Base-by-base conservation (phyloP, 2,329 filamentous ascomycete species). In the Pseudogymnoascus sp. region DNA sequence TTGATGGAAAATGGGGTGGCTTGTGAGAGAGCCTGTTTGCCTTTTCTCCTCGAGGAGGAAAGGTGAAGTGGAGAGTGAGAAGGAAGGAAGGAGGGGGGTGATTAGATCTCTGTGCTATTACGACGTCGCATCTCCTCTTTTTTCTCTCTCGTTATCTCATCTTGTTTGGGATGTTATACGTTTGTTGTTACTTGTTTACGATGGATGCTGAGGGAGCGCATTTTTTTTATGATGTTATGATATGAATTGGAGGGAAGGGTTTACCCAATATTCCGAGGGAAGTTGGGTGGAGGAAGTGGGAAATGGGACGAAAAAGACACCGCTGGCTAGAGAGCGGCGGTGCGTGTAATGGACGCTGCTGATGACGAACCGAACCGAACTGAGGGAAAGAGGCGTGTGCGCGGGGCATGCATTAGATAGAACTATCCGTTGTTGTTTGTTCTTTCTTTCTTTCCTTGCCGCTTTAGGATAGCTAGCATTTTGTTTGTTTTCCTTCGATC, bases 91-190 rank as follows among this genome's bases (percentile, higher is more conserved):
- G 12, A 49, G 23, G 14, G 25, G 23, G 25, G 46, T 53, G 46
- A 53, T 53, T 53, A 53, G 46, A 53, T 53, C 46, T 53, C 46
- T 53, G 46, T 53, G 46, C 25, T 53, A 53, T 53, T 53, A 53
- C 25, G 43, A 49, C 43, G 23, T 53, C n/a, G 46, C 46, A 53
- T 53, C 46, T 53, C 46, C 25, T 53, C 25, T 53, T 53, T 12
- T 21, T 21, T 5, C 3, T 28, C 23, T 28, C 23, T 53, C n/a
- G 23, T 53, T 53, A 31, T 53, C 25, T 53, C 46, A 53, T 53
- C 46, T 53, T 16, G 46, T 53, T 34, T 53, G 25, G 46, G 25
- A 31, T 53, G 23, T 53, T 53, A 53, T 34, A 34, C 46, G 46
- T 31, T 31, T 49, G 8, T 43, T n/a, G n/a, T 42, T 42, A 25